Base-by-base conservation (phyloP, 192 early-diverging fungal genomes). In the Endogone sp. region DNA sequence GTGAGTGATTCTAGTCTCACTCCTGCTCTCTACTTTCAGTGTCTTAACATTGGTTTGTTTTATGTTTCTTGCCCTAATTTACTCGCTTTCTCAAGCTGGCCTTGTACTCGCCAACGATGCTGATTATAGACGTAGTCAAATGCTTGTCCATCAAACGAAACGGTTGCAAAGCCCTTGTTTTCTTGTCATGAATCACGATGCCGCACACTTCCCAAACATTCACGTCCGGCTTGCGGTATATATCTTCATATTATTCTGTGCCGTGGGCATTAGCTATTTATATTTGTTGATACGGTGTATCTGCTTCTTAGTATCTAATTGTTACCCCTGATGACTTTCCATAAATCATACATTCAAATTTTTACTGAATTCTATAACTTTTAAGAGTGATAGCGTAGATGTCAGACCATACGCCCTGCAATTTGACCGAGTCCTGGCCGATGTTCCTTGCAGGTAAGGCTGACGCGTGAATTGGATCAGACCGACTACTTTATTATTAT, bases 61-160 rank as follows among this genome's bases (percentile, higher is more conserved):
- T n/a, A n/a, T n/a, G n/a, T n/a, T n/a, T n/a, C 64, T 13, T 37
- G 13, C 1, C 56, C 44, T 37, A 29, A 56, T 60, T 27, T 9
- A 49, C 23, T 62, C 25, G 24, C 21, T 28, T 23, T 21, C 6
- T 69, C 20, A 65, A 89, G 80, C 72, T 37, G 96, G 96, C 21
- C 68, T 99, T 49, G 90, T 98, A n/a, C 81, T 99, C 64, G 98
- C 98, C 28, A 99, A 99, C 71, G 98, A 99, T 74, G 86, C 93
- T 3, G 93, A 98, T 72, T 90, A 93, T 76, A 91, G 91, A 72
- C 88, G 98, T 63, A 87, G 87, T 31, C 89, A 95, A 67, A 94
- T 96, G 92, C 82, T 99, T 65, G 95, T 99, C 28, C 93, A 93
- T 81, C 98, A 99, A 79, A 88, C 89, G 59, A 98, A 95, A 76